A percentile compares a stretch with the other conserved stretches of the same genome.
Evolutionary conservation across 192 early-diverging fungal species (phyloP).

Genomic region (Dimargaris xerosporica): DNA sequence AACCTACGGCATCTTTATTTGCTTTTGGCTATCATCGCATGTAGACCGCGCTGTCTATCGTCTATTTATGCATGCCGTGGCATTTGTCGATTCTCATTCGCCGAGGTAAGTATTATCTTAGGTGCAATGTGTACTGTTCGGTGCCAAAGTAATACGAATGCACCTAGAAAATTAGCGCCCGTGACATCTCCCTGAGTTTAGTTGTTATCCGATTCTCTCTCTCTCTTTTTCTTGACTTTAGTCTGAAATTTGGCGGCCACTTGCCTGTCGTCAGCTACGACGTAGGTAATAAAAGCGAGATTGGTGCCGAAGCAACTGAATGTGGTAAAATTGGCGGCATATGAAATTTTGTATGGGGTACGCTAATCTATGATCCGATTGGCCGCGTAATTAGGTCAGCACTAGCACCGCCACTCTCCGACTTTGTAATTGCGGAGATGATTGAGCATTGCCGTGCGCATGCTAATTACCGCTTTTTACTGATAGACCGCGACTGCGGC

Average conservation of each 20-base stretch:
- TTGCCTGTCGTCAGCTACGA: no score
- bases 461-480: conserved; percentile 6
- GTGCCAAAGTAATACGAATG: no score
- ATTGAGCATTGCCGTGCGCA: conserved; percentile 3
- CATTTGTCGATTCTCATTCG: no score
- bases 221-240: not conserved
- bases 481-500: not conserved
- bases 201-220: no score
- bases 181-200: no score
- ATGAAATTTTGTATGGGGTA: not conserved
- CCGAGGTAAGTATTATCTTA: no score
- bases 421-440: not conserved
- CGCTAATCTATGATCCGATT: not conserved
- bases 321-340: not conserved
- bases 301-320: not conserved
- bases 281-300: no score
- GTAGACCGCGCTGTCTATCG: not conserved
- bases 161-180: no score
- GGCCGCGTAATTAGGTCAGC: not conserved
- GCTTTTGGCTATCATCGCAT: not conserved
- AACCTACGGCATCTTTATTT: not conserved
- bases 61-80: no score
- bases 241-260: not conserved
- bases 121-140: no score
- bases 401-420: not conserved